Percentiles rank a stretch among this genome's conserved stretches.
Evolutionary conservation across 371 early-diverging fungal genomes (phyloP).

Genomic region (Rhizopus sp.): DNA sequence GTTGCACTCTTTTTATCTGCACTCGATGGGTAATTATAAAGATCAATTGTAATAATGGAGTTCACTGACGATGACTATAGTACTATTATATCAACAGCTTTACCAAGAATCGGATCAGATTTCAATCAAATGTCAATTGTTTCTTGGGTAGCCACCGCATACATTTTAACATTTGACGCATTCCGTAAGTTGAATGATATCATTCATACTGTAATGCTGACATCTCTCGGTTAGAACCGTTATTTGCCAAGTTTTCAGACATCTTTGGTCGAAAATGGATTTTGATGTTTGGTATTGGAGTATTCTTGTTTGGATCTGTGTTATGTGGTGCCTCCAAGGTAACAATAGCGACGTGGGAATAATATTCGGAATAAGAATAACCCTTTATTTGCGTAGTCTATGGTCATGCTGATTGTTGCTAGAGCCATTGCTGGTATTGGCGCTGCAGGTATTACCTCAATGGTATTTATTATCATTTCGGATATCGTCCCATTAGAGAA

Average conservation of each 20-base stretch:
- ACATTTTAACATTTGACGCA: conserved; percentile 54
- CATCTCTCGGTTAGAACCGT: conserved; percentile 29
- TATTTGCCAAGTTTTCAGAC: conserved; percentile 66
- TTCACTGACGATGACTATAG: conserved; percentile 30
- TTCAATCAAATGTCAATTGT: conserved; percentile 64
- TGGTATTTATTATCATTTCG: conserved; percentile 63
- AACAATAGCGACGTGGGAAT: neutral
- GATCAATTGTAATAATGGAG: neutral
- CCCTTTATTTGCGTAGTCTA: conserved; percentile 22
- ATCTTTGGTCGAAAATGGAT: conserved; percentile 73
- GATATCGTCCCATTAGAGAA: conserved; percentile 60
- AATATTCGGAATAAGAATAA: neutral
- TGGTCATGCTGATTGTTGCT: conserved; percentile 64
- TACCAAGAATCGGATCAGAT: conserved; percentile 73
- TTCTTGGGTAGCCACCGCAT: conserved; percentile 71
- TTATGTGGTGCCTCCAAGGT: conserved; percentile 58
- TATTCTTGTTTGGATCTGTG: conserved; percentile 64
- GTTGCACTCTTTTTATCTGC: conserved; percentile 27
- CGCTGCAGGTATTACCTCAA: conserved; percentile 52
- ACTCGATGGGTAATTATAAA: conserved; percentile 24
- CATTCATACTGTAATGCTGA: neutral
- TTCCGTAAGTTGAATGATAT: conserved; percentile 32
- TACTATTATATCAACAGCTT: conserved; percentile 76
- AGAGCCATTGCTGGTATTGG: conserved; percentile 66
- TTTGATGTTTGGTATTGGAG: conserved; percentile 51